A percentile compares a stretch with the other conserved stretches of the same genome.
These are phyloP conservation scores for Urostyla sp. DNA, from an alignment of 73 alveolate species.

Conservation along the genomic window DNA sequence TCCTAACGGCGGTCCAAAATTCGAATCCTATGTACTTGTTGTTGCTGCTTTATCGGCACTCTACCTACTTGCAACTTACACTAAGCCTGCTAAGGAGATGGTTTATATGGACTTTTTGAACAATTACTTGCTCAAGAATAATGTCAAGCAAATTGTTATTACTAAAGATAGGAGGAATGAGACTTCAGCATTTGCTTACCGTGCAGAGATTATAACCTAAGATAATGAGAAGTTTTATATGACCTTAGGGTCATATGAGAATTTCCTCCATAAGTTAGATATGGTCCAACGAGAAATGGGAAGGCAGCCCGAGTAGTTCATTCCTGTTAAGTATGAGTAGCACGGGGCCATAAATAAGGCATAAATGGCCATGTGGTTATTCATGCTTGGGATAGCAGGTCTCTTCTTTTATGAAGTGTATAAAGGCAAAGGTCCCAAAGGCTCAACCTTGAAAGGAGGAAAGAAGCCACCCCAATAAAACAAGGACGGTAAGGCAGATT, in stretches of 20 bases:
- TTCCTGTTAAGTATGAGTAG: conserved; percentile 62
- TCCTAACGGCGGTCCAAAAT: conserved; percentile 58
- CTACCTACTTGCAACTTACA: conserved; percentile 15
- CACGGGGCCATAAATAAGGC: conserved; percentile 30
- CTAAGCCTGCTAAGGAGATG: conserved; percentile 62
- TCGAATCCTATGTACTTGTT: conserved; percentile 53
- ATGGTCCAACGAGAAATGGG: conserved; percentile 75
- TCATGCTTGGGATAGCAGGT: conserved; percentile 15
- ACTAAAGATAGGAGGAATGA: conserved; percentile 68
- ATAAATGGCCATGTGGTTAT: conserved; percentile 1
- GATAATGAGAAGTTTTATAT: conserved; percentile 64
- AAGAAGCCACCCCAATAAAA: conserved; percentile 34
- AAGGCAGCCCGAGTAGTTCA: conserved; percentile 66
- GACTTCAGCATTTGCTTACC: conserved; percentile 55
- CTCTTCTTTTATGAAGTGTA: conserved; percentile 48
- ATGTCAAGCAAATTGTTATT: conserved; percentile 61
- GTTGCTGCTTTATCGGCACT: conserved; percentile 31
- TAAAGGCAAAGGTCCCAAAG: conserved; percentile 29
- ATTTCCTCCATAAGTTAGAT: conserved; percentile 66
- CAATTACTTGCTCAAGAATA: conserved; percentile 62
- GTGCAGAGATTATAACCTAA: conserved; percentile 63
- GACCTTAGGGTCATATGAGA: conserved; percentile 70
- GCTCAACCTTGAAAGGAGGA: conserved; percentile 25
- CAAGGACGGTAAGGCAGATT: conserved; percentile 1
- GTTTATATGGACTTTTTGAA: conserved; percentile 67